Evolutionary conservation across 352 stramenopile genomes (phyloP).

Genomic region (Elongisporangium anandrum): DNA sequence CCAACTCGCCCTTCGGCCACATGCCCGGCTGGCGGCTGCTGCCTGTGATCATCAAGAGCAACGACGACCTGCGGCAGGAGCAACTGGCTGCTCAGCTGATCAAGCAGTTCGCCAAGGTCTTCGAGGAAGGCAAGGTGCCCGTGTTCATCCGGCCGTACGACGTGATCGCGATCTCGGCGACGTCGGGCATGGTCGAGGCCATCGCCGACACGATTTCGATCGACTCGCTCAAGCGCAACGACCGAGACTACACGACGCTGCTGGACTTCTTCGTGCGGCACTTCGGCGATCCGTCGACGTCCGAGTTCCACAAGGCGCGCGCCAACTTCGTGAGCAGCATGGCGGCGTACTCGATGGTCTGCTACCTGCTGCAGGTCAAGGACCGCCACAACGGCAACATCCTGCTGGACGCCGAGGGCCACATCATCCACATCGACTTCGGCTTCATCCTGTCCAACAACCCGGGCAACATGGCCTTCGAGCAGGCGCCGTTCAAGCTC

Average conservation of each 20-base stretch:
- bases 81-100: conserved; percentile 97
- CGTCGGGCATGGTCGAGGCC: conserved; percentile 94
- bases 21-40: conserved; percentile 88
- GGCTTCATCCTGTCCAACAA: conserved; percentile 94
- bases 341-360: conserved; percentile 92
- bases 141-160: conserved; percentile 95
- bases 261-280: conserved; percentile 94
- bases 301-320: conserved; percentile 71
- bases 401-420: conserved; percentile 93
- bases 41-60: conserved; percentile 97
- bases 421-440: conserved; percentile 98
- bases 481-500: conserved; percentile 98
- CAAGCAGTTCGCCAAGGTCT: conserved; percentile 91
- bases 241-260: conserved; percentile 89
- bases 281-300: conserved; percentile 80
- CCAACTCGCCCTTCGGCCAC: conserved; percentile 79
- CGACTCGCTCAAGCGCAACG: conserved; percentile 97
- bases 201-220: conserved; percentile 97
- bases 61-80: conserved; percentile 98
- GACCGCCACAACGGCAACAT: conserved; percentile 98
- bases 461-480: conserved; percentile 93
- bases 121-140: conserved; percentile 91
- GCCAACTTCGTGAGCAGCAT: conserved; percentile 87
- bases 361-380: conserved; percentile 97
- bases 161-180: conserved; percentile 93